These are phyloP conservation scores for Zea mays DNA, from an alignment of 176 grass and related monocot genomes.

Conservation along the genomic window DNA sequence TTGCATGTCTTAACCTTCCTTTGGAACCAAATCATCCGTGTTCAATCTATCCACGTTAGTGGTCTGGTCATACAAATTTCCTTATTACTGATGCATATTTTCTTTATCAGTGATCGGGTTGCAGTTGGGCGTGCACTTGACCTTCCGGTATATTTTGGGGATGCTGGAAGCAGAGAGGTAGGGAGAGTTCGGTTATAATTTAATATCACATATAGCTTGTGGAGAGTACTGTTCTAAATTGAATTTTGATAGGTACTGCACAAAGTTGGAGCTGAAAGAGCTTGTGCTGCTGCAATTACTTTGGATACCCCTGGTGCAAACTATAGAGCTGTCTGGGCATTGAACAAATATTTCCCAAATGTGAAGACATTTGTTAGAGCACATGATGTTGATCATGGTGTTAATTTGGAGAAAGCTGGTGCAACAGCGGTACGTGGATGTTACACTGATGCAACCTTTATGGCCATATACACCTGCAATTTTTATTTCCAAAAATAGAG, in stretches of 20 bases:
- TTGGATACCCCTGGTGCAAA: slow-evolving; percentile 98
- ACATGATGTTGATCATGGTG: slow-evolving; percentile 95
- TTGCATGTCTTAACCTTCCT: slow-evolving; percentile 2
- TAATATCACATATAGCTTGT: neutral
- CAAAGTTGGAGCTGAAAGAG: slow-evolving; percentile 98
- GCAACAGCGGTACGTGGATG: slow-evolving; percentile 78
- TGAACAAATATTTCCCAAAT: slow-evolving; percentile 96
- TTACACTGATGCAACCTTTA: slow-evolving; percentile 16
- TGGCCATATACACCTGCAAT: neutral
- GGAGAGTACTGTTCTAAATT: slow-evolving; percentile 25
- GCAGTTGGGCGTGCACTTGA: slow-evolving; percentile 91
- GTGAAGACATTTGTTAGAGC: slow-evolving; percentile 98
- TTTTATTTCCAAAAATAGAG: neutral
- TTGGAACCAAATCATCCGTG: neutral
- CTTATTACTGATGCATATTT: slow-evolving; percentile 28
- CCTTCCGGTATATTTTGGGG: slow-evolving; percentile 94
- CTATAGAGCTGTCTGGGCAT: slow-evolving; percentile 97
- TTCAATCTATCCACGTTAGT: slow-evolving; percentile 30
- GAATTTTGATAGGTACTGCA: slow-evolving; percentile 72
- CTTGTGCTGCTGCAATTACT: slow-evolving; percentile 96
- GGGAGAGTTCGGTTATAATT: slow-evolving; percentile 5
- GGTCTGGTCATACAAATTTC: slow-evolving; percentile 9
- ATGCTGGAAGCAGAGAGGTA: slow-evolving; percentile 98
- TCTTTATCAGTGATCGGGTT: slow-evolving; percentile 79
- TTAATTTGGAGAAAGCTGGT: slow-evolving; percentile 99